These are phyloP conservation scores for Artemisia argyi DNA, from an alignment of 129 eudicot genomes.

Conservation along the genomic window DNA sequence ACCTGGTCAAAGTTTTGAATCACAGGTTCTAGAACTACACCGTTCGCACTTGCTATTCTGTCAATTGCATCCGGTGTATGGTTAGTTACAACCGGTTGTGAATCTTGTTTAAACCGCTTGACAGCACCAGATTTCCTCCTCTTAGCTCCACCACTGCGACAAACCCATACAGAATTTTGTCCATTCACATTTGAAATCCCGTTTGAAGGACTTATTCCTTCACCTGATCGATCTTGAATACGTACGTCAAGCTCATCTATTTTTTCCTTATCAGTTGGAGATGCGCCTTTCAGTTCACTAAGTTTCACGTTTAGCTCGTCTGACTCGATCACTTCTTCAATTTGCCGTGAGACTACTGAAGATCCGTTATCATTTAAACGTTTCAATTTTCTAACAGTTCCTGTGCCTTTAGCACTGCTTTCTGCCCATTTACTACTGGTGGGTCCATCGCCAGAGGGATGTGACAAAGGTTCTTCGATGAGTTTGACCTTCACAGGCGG, in stretches of 20 bases:
- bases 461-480: slow-evolving; percentile 40
- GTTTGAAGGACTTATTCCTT: slow-evolving; percentile 34
- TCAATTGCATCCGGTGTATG: slow-evolving; percentile 33
- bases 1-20: slow-evolving; percentile 36
- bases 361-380: slow-evolving; percentile 41
- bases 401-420: slow-evolving; percentile 28
- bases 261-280: slow-evolving; percentile 24
- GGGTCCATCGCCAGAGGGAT: slow-evolving; percentile 23
- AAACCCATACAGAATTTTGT: slow-evolving; percentile 38
- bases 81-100: slow-evolving; percentile 17
- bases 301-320: slow-evolving; percentile 41
- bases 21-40: slow-evolving; percentile 34
- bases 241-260: slow-evolving; percentile 13
- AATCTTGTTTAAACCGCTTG: slow-evolving; percentile 64
- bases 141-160: slow-evolving; percentile 58
- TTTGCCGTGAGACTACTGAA: slow-evolving; percentile 21
- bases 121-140: slow-evolving; percentile 78
- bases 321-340: slow-evolving; percentile 35
- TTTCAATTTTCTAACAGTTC: slow-evolving; percentile 25
- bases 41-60: slow-evolving; percentile 25
- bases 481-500: slow-evolving; percentile 45
- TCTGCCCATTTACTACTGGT: slow-evolving; percentile 34
- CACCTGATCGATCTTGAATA: slow-evolving; percentile 32
- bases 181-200: slow-evolving; percentile 40
- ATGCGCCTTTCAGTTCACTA: slow-evolving; percentile 43